Conservation (phyloP, 768 basidiomycete species). For the Boletus eberwhitei region DNA sequence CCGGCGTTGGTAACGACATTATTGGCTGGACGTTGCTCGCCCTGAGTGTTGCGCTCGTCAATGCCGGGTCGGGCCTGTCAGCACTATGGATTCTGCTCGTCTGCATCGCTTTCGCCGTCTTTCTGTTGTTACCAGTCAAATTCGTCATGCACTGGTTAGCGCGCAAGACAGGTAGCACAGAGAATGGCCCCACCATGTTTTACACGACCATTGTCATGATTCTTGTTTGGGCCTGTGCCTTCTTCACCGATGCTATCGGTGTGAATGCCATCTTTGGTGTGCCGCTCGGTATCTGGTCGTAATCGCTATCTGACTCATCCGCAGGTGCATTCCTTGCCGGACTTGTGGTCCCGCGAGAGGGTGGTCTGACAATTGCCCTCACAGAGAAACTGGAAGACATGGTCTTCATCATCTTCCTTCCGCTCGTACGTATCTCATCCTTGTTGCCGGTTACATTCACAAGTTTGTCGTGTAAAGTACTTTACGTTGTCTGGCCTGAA, state of each 20-base stretch:
- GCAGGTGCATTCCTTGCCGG: conserved; percentile 80
- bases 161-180: conserved; percentile 70
- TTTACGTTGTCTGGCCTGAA: conserved; percentile 90
- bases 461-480: conserved; percentile 51
- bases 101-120: conserved; percentile 76
- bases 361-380: conserved; percentile 80
- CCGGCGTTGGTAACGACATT: conserved; percentile 88
- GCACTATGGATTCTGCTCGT: conserved; percentile 82
- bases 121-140: conserved; percentile 69
- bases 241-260: conserved; percentile 92
- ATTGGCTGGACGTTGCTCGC: conserved; percentile 88
- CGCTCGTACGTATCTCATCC: conserved; percentile 48
- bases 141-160: conserved; percentile 68
- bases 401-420: conserved; percentile 85
- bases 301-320: background rate
- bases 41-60: conserved; percentile 88
- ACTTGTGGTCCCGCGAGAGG: conserved; percentile 80
- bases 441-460: background rate
- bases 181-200: conserved; percentile 80
- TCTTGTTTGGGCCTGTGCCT: conserved; percentile 80
- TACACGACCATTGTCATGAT: conserved; percentile 88
- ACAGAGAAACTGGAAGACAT: conserved; percentile 97
- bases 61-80: conserved; percentile 75
- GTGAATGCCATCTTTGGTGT: conserved; percentile 87
- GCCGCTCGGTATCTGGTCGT: background rate